Evolutionary conservation across 495 filamentous ascomycete genomes (phyloP).

Genomic region (Xylaria castorea): DNA sequence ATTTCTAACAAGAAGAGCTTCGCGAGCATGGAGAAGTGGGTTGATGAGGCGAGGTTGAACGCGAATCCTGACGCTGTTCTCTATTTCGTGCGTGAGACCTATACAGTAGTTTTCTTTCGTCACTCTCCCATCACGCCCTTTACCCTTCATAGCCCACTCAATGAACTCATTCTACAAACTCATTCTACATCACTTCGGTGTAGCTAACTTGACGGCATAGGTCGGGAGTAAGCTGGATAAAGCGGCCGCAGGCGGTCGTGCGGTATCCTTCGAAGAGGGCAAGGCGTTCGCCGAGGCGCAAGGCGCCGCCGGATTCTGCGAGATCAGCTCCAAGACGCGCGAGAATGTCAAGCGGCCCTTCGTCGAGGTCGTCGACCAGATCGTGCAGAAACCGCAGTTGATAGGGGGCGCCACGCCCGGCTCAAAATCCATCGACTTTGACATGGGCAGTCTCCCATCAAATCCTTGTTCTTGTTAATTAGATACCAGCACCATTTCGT

Average conservation of each 20-base stretch:
- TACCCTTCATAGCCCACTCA: neutral
- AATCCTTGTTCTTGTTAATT: conserved; percentile 37
- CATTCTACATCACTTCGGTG: conserved; percentile 17
- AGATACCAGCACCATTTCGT: neutral
- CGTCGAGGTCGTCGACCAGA: conserved; percentile 60
- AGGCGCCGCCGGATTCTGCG: conserved; percentile 56
- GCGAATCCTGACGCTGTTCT: conserved; percentile 58
- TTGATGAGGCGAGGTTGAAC: conserved; percentile 62
- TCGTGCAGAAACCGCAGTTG: conserved; percentile 55
- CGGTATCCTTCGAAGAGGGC: conserved; percentile 60
- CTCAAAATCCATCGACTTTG: conserved; percentile 15
- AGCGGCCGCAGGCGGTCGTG: conserved; percentile 44
- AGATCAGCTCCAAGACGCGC: conserved; percentile 62
- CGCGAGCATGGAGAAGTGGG: conserved; percentile 64
- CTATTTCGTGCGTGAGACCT: conserved; percentile 52
- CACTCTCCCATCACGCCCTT: neutral
- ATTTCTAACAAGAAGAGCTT: conserved; percentile 62
- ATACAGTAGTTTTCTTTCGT: neutral
- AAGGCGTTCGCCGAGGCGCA: conserved; percentile 56
- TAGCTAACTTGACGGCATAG: conserved; percentile 31
- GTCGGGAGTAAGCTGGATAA: conserved; percentile 65
- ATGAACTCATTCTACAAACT: neutral
- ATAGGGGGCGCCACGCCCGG: conserved; percentile 36
- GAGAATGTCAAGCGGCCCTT: conserved; percentile 62
- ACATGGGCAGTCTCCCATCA: conserved; percentile 13